Evolutionary conservation across 257 asterid species (phyloP), one percentile per base, ranked within the genome.

Genomic region (Solanum sejunctum): DNA sequence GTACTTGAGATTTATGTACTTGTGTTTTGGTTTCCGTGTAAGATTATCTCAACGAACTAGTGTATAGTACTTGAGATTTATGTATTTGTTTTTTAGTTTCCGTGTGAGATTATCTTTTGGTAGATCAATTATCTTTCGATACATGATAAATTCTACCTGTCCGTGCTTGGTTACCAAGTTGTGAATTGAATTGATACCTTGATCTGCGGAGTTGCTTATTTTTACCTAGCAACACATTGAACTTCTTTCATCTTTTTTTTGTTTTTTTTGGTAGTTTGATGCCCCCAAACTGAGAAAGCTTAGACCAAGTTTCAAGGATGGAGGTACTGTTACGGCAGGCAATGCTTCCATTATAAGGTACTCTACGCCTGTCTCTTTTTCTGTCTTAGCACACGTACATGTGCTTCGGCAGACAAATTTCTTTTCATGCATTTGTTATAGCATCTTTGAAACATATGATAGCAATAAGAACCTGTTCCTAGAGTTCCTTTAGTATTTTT

Each of bases 271-370:
- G 86, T 89, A 97, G 99, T 95, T 97, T 75, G 98, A 95, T 85
- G 95, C 95, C 26, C 86, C 93, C 45, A 94, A 91, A 92, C 88
- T 97, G 81, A 92, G 91, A 89, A 94, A 90, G 91, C 99, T 97
- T 56, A 89, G 90, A 70, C 97, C 99, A 83, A 95, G 96, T 89
- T 97, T 97, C 89, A 95, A 94, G 92, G 83, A 89, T 23, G 98
- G 97, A 82, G 99, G 99, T 89, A 87, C 99, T 77, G 98, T 97
- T 52, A 95, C 99, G 69, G 99, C 99, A 32, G 99, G 99, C 89
- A 97, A 97, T 90, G 94, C 98, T 86, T 97, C 99, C 83, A 92
- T 88, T 86, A 94, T 97, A 89, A 97, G 99, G 99, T 95, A 82
- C 84, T 71, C 77, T 87, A 70, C 77, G 79, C 86, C 85, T 66